A percentile compares a stretch with the other conserved stretches of the same genome.
These are phyloP conservation scores for Pseudoturritis turrita DNA, from an alignment of 345 rosid genomes.

Conservation along the genomic window DNA sequence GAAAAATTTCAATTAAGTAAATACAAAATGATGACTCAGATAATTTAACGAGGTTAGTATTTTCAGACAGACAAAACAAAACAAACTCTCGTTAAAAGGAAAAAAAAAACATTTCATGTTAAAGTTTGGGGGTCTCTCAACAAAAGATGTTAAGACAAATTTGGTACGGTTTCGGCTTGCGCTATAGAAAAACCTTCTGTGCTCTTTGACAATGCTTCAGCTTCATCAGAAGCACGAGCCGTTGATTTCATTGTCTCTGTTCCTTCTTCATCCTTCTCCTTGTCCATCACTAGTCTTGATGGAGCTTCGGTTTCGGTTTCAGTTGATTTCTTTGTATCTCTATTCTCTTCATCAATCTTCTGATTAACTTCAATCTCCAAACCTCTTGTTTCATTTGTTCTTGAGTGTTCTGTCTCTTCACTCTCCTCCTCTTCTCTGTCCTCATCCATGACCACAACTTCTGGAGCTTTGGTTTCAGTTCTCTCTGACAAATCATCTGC, in stretches of 20 bases:
- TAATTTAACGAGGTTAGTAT: neutral
- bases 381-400: slow-evolving; percentile 20
- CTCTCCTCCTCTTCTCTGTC: slow-evolving; percentile 11
- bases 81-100: neutral
- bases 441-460: slow-evolving; percentile 30
- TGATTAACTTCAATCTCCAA: neutral
- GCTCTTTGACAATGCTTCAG: slow-evolving; percentile 27
- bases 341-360: slow-evolving; percentile 3
- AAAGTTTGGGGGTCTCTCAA: neutral
- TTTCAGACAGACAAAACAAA: slow-evolving; percentile 5
- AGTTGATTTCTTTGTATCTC: slow-evolving; percentile 1
- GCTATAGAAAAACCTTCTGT: slow-evolving; percentile 7
- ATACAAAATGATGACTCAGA: slow-evolving; percentile 16
- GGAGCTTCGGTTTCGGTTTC: slow-evolving; percentile 19
- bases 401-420: neutral
- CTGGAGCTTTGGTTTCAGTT: slow-evolving; percentile 36
- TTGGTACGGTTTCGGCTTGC: slow-evolving; percentile 22
- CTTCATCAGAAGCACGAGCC: slow-evolving; percentile 18
- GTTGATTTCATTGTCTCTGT: neutral
- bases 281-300: neutral
- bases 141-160: slow-evolving; percentile 19
- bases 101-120: neutral
- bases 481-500: slow-evolving; percentile 21
- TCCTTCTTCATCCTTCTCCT: slow-evolving; percentile 10
- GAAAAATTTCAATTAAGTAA: neutral